Evolutionary conservation across 192 early-diverging fungal species (phyloP), one percentile per base, ranked within the genome.

Genomic region (Haplosporangium gracile): DNA sequence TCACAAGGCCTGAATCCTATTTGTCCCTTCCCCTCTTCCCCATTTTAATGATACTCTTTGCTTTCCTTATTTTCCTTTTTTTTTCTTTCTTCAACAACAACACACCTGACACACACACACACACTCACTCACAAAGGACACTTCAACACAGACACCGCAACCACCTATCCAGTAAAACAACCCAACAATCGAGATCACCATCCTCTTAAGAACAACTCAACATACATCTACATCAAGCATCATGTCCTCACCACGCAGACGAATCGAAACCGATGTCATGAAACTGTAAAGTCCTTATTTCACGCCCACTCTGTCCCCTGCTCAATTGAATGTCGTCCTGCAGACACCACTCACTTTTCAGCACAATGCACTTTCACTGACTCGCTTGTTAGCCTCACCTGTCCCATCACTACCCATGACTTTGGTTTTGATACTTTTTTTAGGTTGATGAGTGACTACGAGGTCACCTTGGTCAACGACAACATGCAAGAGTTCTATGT

Each of bases 401-500:
- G 49, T 0, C n/a, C 26, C 72, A 74, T 74, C 29, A 29, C 42
- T 5, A 7, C 26, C 16, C 16, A 22, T 39, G 15, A 9, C 43
- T 10, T 13, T 29, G 36, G 36, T 36, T 36, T 36, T 36, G 36
- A 36, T 36, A 36, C 36, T 43, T 36, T 75, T 15, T 53, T 32
- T 89, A 99, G 98, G 75, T 91, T 99, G 16, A 99, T 99, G 98
- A 97, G 97, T 90, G 98, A 99, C 91, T 99, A 99, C 90, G 97
- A 99, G 88, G 98, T 99, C 38, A 97, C 95, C 36, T 94, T 99
- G 47, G 97, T 99, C 63, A 98, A 99, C 85, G 98, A 99, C 89
- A 99, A 96, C 86, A 99, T 99, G 98, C 98, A 99, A 91, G 98
- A 99, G 88, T 98, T 99, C 78, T 98, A 97, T 88, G 95, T 99